phyloP scores from a whole-genome alignment of 2,329 filamentous ascomycete species.

The Sclerotinia minor region DNA sequence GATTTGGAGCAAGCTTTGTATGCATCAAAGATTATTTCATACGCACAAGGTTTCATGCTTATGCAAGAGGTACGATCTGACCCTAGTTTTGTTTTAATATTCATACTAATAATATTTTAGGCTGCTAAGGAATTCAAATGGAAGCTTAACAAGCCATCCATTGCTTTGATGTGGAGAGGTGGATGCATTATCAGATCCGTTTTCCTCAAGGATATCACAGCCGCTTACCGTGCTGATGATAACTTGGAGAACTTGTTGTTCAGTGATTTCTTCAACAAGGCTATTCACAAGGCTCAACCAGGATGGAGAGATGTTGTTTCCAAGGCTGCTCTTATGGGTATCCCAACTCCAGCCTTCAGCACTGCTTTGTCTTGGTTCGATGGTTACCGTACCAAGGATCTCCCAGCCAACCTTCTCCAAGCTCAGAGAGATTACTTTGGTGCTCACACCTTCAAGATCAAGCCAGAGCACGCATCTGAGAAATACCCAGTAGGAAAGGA shows the following conservation, averaged over 20 bases:
- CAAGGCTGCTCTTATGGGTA: conserved; percentile 90
- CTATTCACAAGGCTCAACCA: conserved; percentile 92
- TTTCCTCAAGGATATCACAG: conserved; percentile 99
- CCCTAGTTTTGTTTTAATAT: not conserved
- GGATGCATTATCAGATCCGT: conserved; percentile 99
- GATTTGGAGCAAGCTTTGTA: conserved; percentile 99
- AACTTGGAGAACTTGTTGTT: conserved; percentile 98
- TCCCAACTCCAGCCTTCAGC: conserved; percentile 94
- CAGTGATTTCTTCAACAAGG: conserved; percentile 99
- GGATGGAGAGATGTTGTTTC: conserved; percentile 90
- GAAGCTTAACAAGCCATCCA: conserved; percentile 99
- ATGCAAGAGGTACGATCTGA: conserved; percentile 77
- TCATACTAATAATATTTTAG: conserved; percentile 49
- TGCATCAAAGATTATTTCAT: conserved; percentile 99
- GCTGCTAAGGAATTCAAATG: conserved; percentile 93
- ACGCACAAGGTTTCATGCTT: conserved; percentile 99
- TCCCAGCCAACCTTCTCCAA: conserved; percentile 97
- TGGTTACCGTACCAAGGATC: conserved; percentile 94
- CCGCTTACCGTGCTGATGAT: conserved; percentile 90
- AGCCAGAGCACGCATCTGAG: conserved; percentile 73
- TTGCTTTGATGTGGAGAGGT: conserved; percentile 99
- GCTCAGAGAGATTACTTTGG: conserved; percentile 99
- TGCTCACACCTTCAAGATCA: conserved; percentile 85
- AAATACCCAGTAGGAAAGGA: conserved; percentile 85
- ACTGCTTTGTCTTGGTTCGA: conserved; percentile 98